A percentile compares a stretch with the other conserved stretches of the same genome.
Conservation (phyloP, 345 rosid species). For the Eucalyptus dawsonii region DNA sequence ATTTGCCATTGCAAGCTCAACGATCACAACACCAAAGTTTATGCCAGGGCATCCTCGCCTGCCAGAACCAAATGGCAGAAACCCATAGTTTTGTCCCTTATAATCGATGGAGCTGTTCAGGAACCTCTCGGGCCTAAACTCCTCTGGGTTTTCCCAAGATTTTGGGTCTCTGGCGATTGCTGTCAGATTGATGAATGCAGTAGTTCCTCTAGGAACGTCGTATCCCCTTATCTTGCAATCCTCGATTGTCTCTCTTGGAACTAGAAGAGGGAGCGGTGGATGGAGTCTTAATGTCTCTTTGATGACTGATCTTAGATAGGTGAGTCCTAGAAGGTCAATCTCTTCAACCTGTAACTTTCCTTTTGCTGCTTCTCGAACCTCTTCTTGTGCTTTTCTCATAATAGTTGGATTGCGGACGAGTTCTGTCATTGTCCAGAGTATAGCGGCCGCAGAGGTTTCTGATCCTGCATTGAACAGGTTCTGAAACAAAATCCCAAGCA, state of each 20-base stretch:
- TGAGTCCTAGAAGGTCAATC: constrained; percentile 6
- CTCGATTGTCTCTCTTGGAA: constrained; percentile 26
- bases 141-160: constrained; percentile 16
- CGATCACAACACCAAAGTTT: constrained; percentile 11
- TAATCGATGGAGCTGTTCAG: constrained; percentile 21
- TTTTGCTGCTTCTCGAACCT: constrained; percentile 7
- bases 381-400: constrained; percentile 15
- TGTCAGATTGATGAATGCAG: constrained; percentile 7
- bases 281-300: constrained; percentile 25
- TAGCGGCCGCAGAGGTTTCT: constrained; percentile 11
- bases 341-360: constrained; percentile 11
- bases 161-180: constrained; percentile 11
- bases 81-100: constrained; percentile 33
- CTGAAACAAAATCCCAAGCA: neutral
- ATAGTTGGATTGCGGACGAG: constrained; percentile 11
- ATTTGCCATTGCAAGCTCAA: constrained; percentile 36
- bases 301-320: constrained; percentile 7
- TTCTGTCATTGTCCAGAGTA: constrained; percentile 29
- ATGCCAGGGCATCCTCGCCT: constrained; percentile 59
- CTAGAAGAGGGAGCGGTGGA: constrained; percentile 15
- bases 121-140: constrained; percentile 38
- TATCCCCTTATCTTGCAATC: constrained; percentile 10
- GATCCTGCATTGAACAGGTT: constrained; percentile 35
- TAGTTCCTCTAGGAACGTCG: constrained; percentile 19
- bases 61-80: constrained; percentile 50